Percentiles rank a stretch among this genome's conserved stretches.
Conservation (phyloP, 1,284 basidiomycete genomes). For the Marasmius sp. region DNA sequence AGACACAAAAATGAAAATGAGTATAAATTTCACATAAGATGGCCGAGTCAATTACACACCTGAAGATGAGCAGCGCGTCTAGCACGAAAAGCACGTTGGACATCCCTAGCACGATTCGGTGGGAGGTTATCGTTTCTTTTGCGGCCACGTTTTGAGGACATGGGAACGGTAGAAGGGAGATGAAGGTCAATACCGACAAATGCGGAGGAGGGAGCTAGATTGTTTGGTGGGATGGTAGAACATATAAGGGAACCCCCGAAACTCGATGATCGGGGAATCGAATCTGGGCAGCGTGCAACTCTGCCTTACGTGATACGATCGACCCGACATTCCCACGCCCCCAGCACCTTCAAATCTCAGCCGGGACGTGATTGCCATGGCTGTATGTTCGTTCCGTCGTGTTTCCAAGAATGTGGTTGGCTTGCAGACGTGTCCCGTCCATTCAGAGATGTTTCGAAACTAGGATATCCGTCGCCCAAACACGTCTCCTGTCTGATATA, state of each 20-base stretch:
- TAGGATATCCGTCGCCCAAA: not conserved
- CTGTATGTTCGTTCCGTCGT: not conserved
- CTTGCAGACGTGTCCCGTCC: too few relatives aligned
- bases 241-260: conserved; percentile 42
- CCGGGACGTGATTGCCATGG: not conserved
- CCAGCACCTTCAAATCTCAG: not conserved
- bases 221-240: conserved; percentile 20
- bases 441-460: too few relatives aligned
- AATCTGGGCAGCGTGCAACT: not conserved
- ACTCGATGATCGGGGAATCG: conserved; percentile 4
- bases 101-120: conserved; percentile 88
- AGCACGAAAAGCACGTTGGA: conserved; percentile 90
- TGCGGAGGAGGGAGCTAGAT: conserved; percentile 1
- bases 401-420: not conserved
- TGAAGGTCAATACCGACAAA: conserved; percentile 3
- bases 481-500: conserved; percentile 4
- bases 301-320: conserved; percentile 17
- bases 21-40: conserved; percentile 38
- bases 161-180: conserved; percentile 28
- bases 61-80: conserved; percentile 87
- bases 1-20: conserved; percentile 26
- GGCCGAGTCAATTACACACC: conserved; percentile 44
- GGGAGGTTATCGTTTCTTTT: conserved; percentile 92
- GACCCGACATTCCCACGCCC: conserved; percentile 9
- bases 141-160: conserved; percentile 86